phyloP scores from a whole-genome alignment of 371 early-diverging fungal species.

The Mucor saturninus region DNA sequence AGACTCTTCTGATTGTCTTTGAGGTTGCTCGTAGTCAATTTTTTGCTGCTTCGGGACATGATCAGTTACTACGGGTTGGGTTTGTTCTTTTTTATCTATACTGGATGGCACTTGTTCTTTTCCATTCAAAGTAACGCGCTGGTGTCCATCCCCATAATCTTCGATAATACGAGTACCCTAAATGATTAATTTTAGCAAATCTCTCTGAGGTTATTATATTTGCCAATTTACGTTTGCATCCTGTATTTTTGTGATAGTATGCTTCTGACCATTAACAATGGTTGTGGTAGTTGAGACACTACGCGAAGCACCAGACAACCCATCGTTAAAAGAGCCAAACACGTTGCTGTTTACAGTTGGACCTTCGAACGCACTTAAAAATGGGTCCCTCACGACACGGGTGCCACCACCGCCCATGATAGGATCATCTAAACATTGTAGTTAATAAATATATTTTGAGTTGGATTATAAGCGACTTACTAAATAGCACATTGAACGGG shows the following conservation, averaged over 20 bases:
- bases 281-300: constrained; percentile 23
- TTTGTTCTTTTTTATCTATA: background rate
- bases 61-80: constrained; percentile 2
- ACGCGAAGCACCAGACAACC: constrained; percentile 3
- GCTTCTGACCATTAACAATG: constrained; percentile 24
- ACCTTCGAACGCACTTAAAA: background rate
- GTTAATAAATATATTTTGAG: background rate
- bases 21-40: background rate
- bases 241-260: constrained; percentile 21
- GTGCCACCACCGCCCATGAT: background rate
- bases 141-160: constrained; percentile 25
- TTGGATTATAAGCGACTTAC: background rate
- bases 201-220: background rate
- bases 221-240: constrained; percentile 11
- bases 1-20: background rate
- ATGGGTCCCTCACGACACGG: background rate
- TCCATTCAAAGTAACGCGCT: constrained; percentile 27
- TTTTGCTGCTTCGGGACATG: background rate
- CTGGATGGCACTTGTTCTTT: constrained; percentile 4
- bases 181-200: background rate
- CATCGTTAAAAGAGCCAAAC: background rate
- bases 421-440: constrained; percentile 10
- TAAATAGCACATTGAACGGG: constrained; percentile 18
- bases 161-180: constrained; percentile 22
- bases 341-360: background rate